Evolutionary conservation across 2,329 filamentous ascomycete species (phyloP).

Genomic region (Sarocladium oryzae): DNA sequence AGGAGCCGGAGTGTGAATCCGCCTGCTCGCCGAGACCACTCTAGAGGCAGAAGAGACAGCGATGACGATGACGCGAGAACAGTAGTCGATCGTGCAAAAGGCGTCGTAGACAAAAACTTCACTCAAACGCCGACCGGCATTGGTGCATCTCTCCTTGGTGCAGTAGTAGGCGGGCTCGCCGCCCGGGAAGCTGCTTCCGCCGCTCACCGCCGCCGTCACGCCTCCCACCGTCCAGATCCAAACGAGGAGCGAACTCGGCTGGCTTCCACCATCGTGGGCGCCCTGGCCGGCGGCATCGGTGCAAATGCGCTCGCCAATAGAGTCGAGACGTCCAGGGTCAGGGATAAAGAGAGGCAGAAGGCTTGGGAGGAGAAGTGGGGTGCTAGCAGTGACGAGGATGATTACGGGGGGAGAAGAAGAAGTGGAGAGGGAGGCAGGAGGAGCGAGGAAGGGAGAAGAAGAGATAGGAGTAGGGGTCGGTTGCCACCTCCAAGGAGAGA

Average conservation of each 20-base stretch:
- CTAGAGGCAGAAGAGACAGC: conserved; percentile 9
- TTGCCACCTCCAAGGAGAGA: background rate
- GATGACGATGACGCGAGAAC: conserved; percentile 3
- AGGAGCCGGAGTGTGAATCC: conserved; percentile 10
- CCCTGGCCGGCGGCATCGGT: conserved; percentile 47
- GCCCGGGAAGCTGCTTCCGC: conserved; percentile 36
- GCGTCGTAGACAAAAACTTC: conserved; percentile 39
- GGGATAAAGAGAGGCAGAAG: conserved; percentile 24
- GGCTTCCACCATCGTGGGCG: conserved; percentile 47
- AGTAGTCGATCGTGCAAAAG: conserved; percentile 33
- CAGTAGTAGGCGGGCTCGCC: conserved; percentile 48
- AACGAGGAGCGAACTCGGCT: conserved; percentile 23
- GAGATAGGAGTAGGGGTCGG: background rate
- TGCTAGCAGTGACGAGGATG: background rate
- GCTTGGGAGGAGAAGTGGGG: conserved; percentile 28
- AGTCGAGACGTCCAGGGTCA: conserved; percentile 31
- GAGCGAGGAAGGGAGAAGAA: background rate
- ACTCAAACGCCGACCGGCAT: conserved; percentile 41
- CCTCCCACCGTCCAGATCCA: conserved; percentile 18
- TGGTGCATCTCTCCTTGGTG: conserved; percentile 45
- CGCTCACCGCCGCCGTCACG: conserved; percentile 18
- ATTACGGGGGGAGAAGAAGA: background rate
- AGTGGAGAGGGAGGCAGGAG: background rate
- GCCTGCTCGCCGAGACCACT: conserved; percentile 11
- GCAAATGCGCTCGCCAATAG: conserved; percentile 44